Conservation (phyloP, 805 yeast genomes). For the Millerozyma acaciae region DNA sequence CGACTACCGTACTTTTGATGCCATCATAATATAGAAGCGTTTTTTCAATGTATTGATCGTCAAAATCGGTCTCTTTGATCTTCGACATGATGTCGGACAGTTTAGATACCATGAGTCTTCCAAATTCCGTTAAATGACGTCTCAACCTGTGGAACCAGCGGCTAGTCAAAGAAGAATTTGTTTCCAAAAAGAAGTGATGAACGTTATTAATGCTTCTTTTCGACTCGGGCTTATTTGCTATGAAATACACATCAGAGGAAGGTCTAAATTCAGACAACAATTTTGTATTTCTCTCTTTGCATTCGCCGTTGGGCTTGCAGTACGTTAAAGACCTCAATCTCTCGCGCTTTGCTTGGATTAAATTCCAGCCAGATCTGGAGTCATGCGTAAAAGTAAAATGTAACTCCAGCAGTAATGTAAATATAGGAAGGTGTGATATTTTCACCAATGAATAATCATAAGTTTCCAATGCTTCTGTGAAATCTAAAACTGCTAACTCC, state of each 20-base stretch:
- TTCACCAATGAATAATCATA: not conserved
- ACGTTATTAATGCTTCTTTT: slow-evolving; percentile 23
- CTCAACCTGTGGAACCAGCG: slow-evolving; percentile 27
- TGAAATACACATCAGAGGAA: slow-evolving; percentile 11
- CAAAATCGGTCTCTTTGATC: not conserved
- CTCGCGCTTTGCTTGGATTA: not conserved
- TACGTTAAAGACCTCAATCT: too few species aligned
- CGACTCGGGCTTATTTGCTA: slow-evolving; percentile 31
- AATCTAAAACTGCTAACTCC: not conserved
- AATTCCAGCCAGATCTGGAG: not conserved
- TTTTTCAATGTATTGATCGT: slow-evolving; percentile 22
- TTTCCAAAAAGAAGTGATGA: slow-evolving; percentile 23
- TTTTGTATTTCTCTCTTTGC: too few species aligned
- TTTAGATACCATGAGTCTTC: slow-evolving; percentile 18
- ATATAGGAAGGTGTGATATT: too few species aligned
- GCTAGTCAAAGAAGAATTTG: too few species aligned
- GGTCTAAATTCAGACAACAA: not conserved
- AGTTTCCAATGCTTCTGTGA: not conserved
- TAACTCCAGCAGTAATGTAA: too few species aligned
- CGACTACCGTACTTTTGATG: slow-evolving; percentile 28
- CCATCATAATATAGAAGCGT: slow-evolving; percentile 26
- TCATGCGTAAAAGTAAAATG: not conserved
- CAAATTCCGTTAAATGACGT: slow-evolving; percentile 34
- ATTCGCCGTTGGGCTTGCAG: too few species aligned
- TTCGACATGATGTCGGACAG: not conserved